Conservation (phyloP, 768 basidiomycete species). For the Peribolospora baueri region DNA sequence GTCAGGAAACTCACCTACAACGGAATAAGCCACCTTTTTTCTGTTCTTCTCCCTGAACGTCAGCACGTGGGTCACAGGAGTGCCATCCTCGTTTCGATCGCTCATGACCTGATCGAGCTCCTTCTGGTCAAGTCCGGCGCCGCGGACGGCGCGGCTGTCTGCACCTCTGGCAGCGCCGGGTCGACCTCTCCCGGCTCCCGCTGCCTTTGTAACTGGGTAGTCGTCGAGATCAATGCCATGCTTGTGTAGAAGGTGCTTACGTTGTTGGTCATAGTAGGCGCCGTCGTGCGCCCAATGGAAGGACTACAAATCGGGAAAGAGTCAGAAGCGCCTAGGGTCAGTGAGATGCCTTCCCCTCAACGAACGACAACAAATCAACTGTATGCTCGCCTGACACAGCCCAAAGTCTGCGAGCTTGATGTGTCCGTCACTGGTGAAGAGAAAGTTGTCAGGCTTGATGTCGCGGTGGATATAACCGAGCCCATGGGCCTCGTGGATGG, state of each 20-base stretch:
- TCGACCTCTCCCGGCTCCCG: neutral
- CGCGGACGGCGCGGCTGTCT: slow-evolving; percentile 31
- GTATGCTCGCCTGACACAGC: slow-evolving; percentile 27
- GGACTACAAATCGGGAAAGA: slow-evolving; percentile 6
- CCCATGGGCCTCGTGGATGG: slow-evolving; percentile 63
- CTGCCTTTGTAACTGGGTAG: slow-evolving; percentile 28
- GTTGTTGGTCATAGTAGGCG: slow-evolving; percentile 67
- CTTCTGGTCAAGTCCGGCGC: slow-evolving; percentile 33
- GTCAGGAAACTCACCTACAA: slow-evolving; percentile 8
- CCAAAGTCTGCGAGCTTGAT: slow-evolving; percentile 91
- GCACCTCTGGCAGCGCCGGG: neutral
- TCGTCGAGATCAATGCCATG: slow-evolving; percentile 90
- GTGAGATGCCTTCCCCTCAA: neutral
- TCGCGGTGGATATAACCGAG: slow-evolving; percentile 94
- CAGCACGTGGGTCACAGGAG: slow-evolving; percentile 40
- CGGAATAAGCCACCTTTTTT: slow-evolving; percentile 41
- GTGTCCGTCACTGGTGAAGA: slow-evolving; percentile 80
- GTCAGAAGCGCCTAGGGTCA: neutral
- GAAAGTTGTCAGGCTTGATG: slow-evolving; percentile 59
- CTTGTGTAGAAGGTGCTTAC: slow-evolving; percentile 61
- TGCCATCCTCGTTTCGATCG: slow-evolving; percentile 39
- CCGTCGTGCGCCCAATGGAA: slow-evolving; percentile 86
- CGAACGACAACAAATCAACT: slow-evolving; percentile 29
- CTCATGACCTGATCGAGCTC: slow-evolving; percentile 63
- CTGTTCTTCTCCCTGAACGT: slow-evolving; percentile 90